phyloP scores from a whole-genome alignment of 1,139 yeast species.

The Protomyces pachydermus region DNA sequence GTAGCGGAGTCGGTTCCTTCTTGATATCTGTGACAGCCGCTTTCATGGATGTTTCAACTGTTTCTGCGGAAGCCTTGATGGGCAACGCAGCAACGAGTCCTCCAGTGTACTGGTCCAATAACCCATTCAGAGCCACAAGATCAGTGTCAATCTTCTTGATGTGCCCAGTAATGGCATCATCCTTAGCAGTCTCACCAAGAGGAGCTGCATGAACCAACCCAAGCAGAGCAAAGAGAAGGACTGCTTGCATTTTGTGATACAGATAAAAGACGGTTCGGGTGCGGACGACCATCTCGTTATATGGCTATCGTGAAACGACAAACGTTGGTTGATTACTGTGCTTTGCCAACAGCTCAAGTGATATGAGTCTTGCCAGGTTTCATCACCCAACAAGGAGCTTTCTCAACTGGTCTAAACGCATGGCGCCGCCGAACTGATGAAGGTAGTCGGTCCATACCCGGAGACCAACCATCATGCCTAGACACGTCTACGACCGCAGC shows the following conservation, averaged over 20 bases:
- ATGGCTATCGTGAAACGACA: not conserved
- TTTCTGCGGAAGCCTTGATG: not conserved
- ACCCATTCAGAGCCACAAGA: not conserved
- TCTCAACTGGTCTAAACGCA: no score
- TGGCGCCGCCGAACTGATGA: no score
- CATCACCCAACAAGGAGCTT: no score
- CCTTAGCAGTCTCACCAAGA: not conserved
- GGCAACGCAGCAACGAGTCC: slow-evolving; percentile 11
- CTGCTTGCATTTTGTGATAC: not conserved
- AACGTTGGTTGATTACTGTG: no score
- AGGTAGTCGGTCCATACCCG: no score
- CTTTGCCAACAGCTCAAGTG: no score
- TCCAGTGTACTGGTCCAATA: slow-evolving; percentile 5
- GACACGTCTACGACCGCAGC: no score
- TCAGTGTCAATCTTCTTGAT: not conserved
- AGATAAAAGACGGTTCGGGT: not conserved
- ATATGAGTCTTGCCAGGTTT: no score
- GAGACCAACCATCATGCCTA: no score
- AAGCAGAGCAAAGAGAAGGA: not conserved
- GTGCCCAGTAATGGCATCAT: not conserved
- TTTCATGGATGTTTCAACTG: slow-evolving; percentile 7
- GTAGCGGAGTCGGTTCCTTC: slow-evolving; percentile 10
- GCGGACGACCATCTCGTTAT: not conserved
- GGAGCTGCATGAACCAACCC: not conserved
- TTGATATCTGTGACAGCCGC: slow-evolving; percentile 11